These are phyloP conservation scores for Colletotrichum lini DNA, from an alignment of 2,329 filamentous ascomycete genomes.

Conservation along the genomic window DNA sequence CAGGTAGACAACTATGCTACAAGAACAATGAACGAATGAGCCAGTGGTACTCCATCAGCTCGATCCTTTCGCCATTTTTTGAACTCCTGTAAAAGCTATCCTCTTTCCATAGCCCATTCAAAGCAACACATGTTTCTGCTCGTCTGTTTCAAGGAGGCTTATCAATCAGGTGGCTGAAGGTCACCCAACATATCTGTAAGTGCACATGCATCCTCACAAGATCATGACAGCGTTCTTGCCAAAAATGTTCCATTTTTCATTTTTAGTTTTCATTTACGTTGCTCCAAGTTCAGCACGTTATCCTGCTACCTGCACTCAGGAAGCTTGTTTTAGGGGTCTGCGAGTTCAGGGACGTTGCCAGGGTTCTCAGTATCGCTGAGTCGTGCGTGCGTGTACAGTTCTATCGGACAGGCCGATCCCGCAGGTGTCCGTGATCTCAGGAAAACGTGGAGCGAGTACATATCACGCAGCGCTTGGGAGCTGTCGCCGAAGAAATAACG, in stretches of 20 bases:
- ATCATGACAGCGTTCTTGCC: neutral
- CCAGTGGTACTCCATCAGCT: neutral
- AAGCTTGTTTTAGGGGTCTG: neutral
- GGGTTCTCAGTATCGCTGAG: neutral
- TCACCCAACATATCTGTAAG: no score
- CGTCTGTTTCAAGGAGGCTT: conserved; percentile 13
- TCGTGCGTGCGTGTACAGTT: neutral
- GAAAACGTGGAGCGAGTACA: neutral
- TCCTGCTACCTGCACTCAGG: neutral
- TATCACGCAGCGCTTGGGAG: conserved; percentile 1
- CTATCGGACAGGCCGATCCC: neutral
- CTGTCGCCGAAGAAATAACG: neutral
- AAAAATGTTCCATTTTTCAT: neutral
- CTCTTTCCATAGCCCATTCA: neutral
- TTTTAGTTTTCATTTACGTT: neutral
- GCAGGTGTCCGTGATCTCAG: conserved; percentile 2
- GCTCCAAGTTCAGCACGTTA: neutral
- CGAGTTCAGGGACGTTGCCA: neutral
- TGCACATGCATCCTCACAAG: neutral
- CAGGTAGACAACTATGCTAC: neutral
- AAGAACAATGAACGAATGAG: neutral
- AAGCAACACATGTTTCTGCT: conserved; percentile 2
- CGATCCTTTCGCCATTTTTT: neutral
- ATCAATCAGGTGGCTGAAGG: conserved; percentile 16
- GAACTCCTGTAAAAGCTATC: neutral